Conservation (phyloP, 495 filamentous ascomycete species). For the Neurospora sp. region DNA sequence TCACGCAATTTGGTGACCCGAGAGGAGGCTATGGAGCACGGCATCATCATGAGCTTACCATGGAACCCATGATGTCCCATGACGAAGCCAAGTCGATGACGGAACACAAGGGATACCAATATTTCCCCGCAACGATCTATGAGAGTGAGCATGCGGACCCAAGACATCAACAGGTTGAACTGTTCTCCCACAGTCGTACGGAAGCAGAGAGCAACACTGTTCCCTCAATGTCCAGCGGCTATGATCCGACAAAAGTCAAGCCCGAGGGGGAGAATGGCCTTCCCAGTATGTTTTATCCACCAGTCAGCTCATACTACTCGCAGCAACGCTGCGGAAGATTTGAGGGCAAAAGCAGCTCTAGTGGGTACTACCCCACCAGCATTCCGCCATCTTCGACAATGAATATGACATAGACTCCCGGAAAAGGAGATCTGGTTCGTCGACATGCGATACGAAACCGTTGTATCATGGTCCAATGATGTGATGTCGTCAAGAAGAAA, state of each 20-base stretch:
- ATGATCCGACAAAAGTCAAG: constrained; percentile 31
- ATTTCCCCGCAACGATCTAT: constrained; percentile 37
- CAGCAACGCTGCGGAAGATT: constrained; percentile 29
- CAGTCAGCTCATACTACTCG: constrained; percentile 23
- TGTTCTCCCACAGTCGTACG: constrained; percentile 28
- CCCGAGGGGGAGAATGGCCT: constrained; percentile 31
- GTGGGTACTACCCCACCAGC: constrained; percentile 36
- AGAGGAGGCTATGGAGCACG: constrained; percentile 28
- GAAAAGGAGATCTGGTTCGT: background rate
- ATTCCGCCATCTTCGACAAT: constrained; percentile 20
- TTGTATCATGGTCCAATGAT: background rate
- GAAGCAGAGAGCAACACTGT: constrained; percentile 24
- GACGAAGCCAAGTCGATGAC: constrained; percentile 38
- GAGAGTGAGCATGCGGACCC: constrained; percentile 26
- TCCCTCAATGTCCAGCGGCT: constrained; percentile 14
- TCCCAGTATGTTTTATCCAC: constrained; percentile 32
- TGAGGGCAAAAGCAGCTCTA: constrained; percentile 34
- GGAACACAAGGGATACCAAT: constrained; percentile 34
- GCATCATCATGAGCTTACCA: constrained; percentile 33
- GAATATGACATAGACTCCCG: constrained; percentile 14
- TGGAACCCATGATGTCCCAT: constrained; percentile 34
- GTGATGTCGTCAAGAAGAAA: background rate
- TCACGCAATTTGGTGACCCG: constrained; percentile 26
- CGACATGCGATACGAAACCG: background rate
- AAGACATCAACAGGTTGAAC: constrained; percentile 31